Evolutionary conservation across 306 rosid species (phyloP), one percentile per base, ranked within the genome.

Genomic region (Macrotyloma uniflorum): DNA sequence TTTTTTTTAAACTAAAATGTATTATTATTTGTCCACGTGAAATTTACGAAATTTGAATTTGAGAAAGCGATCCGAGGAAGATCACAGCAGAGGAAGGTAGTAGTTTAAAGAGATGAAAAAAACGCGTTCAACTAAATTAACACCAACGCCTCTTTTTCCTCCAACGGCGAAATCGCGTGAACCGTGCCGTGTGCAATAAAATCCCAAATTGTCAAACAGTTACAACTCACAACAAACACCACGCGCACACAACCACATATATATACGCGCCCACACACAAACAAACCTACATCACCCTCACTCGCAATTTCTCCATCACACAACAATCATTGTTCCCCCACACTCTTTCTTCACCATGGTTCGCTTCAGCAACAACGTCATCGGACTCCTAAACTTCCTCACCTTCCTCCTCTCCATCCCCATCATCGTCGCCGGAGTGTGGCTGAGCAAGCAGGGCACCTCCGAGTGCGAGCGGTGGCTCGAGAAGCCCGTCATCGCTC

Each of bases 351-450:
- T 6, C 54, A 49, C 10, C 35, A 72, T 87, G 90, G 75, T 89
- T 74, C 70, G 68, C 0, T 19, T 85, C 3, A 93, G 94, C 82
- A 93, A 93, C 84, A 89, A 67, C 59, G 67, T 91, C 4, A 87
- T 93, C 19, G 98, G 96, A 0, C 1, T 91, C 5, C 89, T 94
- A 0, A 94, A 94, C 68, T 61, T 94, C 66, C 6, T 89, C 0
- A 88, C 96, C 26, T 84, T 94, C 49, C 1, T 94, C 2, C 90
- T 90, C 24, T 91, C 98, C 0, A 84, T 94, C 45, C 98, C 97
- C 0, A 90, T 94, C 13, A 47, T 92, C 0, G 54, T 78, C 0
- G 86, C 76, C 4, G 94, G 97, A 0, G 58, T 93, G 4, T 91
- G 94, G 94, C 90, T 93, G 4, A 76, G 82, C 86, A 85, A 76